Base-by-base conservation (phyloP, 139 green algal species). In the Raphidocelis subcapitata region DNA sequence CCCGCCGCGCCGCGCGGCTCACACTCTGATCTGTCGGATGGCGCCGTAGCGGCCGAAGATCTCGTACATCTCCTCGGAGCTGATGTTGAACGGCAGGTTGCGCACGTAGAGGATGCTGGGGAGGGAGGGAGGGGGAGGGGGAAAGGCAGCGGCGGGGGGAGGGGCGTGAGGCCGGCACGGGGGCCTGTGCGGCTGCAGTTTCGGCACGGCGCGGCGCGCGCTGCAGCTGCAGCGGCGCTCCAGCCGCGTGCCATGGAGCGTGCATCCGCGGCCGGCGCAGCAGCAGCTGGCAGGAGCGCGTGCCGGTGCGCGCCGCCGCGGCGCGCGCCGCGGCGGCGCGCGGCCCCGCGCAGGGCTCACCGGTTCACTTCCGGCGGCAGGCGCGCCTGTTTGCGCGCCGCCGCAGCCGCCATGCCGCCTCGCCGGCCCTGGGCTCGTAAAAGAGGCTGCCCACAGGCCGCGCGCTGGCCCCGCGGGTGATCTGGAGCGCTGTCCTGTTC, bases 81-180 rank as follows among this genome's bases (percentile, higher is more conserved):
- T 91, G 57, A 99, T 98, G 74, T 96, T 97, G 77, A 98, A 99
- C 0, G 96, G 96, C 51, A 99, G 84, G 81, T 99, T 99, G 16
- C 96, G 74, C 3, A 97, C 85, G 51, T 93, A 97, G 1, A 97
- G 71, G 2, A 92, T 76, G 62, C 70, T 77, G 65, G 47, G 62
- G 20, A 5, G 55, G 26, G 10, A 16, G 8, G 26, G 14, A 12
- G 10, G 26, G 26, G n/a, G 55, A 12, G 55, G 14, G 26, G 26
- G 10, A 62, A 28, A 8, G 24, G 26, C 10, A 5, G n/a, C n/a
- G n/a, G n/a, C n/a, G n/a, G n/a, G n/a, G n/a, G n/a, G n/a, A n/a
- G n/a, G n/a, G n/a, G n/a, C n/a, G n/a, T n/a, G n/a, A n/a, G n/a
- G n/a, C n/a, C n/a, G n/a, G n/a, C n/a, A n/a, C n/a, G n/a, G n/a